Evolutionary conservation across 2,329 filamentous ascomycete genomes (phyloP).

Genomic region (Diatrype stigma): DNA sequence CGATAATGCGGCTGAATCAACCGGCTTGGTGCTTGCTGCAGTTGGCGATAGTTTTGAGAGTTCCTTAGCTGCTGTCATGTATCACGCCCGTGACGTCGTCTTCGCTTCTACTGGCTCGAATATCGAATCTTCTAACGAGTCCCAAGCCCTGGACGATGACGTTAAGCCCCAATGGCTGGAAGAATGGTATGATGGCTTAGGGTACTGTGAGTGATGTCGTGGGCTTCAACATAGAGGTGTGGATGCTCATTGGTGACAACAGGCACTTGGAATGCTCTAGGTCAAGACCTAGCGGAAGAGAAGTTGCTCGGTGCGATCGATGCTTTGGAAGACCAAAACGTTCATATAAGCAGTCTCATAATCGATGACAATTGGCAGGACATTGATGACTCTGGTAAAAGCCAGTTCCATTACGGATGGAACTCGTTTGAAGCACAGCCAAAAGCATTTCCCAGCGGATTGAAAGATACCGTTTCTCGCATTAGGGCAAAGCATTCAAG

Average conservation of each 20-base stretch:
- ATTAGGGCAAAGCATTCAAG: conserved; percentile 67
- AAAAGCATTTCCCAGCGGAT: conserved; percentile 71
- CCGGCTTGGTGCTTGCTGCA: conserved; percentile 63
- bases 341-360: conserved; percentile 80
- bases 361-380: conserved; percentile 98
- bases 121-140: conserved; percentile 41
- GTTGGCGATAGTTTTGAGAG: conserved; percentile 69
- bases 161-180: conserved; percentile 67
- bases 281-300: conserved; percentile 74
- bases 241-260: conserved; percentile 3
- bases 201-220: conserved; percentile 61
- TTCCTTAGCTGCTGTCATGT: conserved; percentile 77
- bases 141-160: conserved; percentile 41
- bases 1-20: conserved; percentile 55
- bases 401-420: conserved; percentile 63
- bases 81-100: conserved; percentile 72
- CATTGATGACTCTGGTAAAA: conserved; percentile 50
- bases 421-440: conserved; percentile 81
- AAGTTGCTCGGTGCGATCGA: conserved; percentile 75
- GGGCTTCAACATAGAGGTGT: not conserved
- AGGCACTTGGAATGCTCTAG: conserved; percentile 91
- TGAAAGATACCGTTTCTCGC: conserved; percentile 65
- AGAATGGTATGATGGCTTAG: conserved; percentile 87
- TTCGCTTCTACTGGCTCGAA: conserved; percentile 38
- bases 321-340: conserved; percentile 62